phyloP scores from a whole-genome alignment of 148 eudicot species.

The Dysphania ambrosioides region DNA sequence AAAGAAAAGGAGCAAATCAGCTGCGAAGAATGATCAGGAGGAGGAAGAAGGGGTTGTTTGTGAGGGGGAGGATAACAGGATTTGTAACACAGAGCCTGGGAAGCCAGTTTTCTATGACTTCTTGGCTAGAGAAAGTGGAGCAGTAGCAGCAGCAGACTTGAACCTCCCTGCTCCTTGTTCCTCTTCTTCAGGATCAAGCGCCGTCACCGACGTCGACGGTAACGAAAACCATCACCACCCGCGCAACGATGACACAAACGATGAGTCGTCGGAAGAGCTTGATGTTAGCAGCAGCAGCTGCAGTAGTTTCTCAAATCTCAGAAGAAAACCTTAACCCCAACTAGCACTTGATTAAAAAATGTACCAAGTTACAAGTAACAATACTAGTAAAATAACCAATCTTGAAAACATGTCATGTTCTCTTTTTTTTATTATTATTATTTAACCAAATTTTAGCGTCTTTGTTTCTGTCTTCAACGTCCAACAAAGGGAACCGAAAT shows the following conservation, averaged over 20 bases:
- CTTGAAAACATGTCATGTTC: background rate
- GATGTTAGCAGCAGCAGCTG: slow-evolving; percentile 69
- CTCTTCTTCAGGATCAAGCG: slow-evolving; percentile 78
- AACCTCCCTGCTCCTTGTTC: slow-evolving; percentile 51
- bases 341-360: background rate
- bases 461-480: background rate
- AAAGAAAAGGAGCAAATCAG: slow-evolving; percentile 54
- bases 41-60: slow-evolving; percentile 21
- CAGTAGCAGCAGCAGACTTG: slow-evolving; percentile 43
- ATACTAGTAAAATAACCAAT: slow-evolving; percentile 16
- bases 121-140: slow-evolving; percentile 44
- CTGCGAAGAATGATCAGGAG: slow-evolving; percentile 38
- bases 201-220: slow-evolving; percentile 49
- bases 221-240: background rate
- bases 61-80: slow-evolving; percentile 14
- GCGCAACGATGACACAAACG: background rate
- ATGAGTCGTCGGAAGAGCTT: slow-evolving; percentile 35
- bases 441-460: background rate
- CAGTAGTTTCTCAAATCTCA: slow-evolving; percentile 43
- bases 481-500: background rate
- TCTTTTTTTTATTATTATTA: too few species aligned
- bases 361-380: slow-evolving; percentile 13
- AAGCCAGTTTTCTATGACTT: slow-evolving; percentile 70
- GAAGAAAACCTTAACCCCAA: slow-evolving; percentile 29
- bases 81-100: background rate